A percentile compares a stretch with the other conserved stretches of the same genome.
Conservation (phyloP, 129 eudicot genomes). For the Erigeron canadensis region DNA sequence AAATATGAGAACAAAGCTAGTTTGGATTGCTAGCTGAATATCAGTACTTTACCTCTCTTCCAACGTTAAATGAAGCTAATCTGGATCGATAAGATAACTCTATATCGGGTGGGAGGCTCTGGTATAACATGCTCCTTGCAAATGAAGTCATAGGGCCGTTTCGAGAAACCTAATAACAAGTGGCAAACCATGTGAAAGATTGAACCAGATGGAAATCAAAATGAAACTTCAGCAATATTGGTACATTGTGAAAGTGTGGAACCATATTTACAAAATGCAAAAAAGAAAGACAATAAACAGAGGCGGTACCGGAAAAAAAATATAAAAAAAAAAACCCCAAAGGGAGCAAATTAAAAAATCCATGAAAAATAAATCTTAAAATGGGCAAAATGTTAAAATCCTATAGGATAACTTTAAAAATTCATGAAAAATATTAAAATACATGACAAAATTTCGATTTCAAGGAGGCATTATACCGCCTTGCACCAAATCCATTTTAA, state of each 20-base stretch:
- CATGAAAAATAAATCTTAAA: no score
- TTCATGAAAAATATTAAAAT: no score
- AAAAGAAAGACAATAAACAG: background rate
- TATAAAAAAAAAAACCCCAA: no score
- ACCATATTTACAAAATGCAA: slow-evolving; percentile 1
- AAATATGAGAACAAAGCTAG: background rate
- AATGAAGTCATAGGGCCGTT: slow-evolving; percentile 50
- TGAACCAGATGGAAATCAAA: background rate
- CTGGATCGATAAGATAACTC: slow-evolving; percentile 62
- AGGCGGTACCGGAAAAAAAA: no score
- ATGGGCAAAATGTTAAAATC: no score
- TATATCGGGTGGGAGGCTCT: slow-evolving; percentile 74
- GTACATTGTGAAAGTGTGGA: background rate
- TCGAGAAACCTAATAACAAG: slow-evolving; percentile 60
- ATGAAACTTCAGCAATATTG: slow-evolving; percentile 7
- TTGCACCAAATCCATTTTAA: background rate
- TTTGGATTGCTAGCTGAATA: background rate
- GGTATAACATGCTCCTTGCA: slow-evolving; percentile 67
- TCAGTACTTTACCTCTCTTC: slow-evolving; percentile 56
- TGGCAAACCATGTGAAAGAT: slow-evolving; percentile 1
- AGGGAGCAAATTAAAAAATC: no score
- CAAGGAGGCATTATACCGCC: no score
- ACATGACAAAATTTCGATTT: no score
- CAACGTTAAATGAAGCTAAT: slow-evolving; percentile 53
- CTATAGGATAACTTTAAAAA: no score